These are phyloP conservation scores for Amaranthus cruentus DNA, from an alignment of 148 eudicot species.

Conservation along the genomic window DNA sequence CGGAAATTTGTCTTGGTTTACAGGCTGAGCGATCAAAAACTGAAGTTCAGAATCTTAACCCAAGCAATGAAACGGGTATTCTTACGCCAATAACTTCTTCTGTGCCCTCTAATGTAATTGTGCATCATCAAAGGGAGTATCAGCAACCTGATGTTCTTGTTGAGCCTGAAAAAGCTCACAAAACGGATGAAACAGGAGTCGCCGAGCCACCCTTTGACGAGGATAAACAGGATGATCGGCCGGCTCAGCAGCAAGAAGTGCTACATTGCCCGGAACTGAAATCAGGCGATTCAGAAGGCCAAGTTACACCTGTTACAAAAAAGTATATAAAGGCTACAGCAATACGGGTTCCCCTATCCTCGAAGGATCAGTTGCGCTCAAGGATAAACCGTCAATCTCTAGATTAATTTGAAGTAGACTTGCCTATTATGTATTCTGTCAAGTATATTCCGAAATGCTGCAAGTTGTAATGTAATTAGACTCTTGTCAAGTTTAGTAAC, in stretches of 20 bases:
- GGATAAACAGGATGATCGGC: constrained; percentile 1
- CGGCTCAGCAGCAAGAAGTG: constrained; percentile 3
- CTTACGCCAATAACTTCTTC: no score
- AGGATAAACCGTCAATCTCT: constrained; percentile 16
- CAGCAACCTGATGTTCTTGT: no score
- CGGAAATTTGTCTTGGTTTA: neutral
- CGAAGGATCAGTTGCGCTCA: constrained; percentile 18
- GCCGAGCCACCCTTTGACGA: neutral
- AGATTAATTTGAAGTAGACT: constrained; percentile 8
- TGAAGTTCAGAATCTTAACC: neutral
- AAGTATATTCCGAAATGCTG: no score
- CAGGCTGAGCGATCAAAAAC: neutral
- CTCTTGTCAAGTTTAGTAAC: no score
- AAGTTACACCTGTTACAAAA: constrained; percentile 11
- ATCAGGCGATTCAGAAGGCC: constrained; percentile 1
- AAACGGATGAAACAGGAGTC: constrained; percentile 1
- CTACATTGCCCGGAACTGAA: neutral
- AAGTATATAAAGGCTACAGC: constrained; percentile 10
- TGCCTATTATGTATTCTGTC: neutral
- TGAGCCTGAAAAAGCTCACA: neutral
- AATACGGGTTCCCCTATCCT: constrained; percentile 26
- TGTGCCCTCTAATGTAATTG: no score
- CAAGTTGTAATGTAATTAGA: no score
- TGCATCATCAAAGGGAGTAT: no score
- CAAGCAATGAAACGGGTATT: no score